Percentiles rank a stretch among this genome's conserved stretches.
Evolutionary conservation across 495 filamentous ascomycete genomes (phyloP).

Genomic region (Ramalina peruviana): DNA sequence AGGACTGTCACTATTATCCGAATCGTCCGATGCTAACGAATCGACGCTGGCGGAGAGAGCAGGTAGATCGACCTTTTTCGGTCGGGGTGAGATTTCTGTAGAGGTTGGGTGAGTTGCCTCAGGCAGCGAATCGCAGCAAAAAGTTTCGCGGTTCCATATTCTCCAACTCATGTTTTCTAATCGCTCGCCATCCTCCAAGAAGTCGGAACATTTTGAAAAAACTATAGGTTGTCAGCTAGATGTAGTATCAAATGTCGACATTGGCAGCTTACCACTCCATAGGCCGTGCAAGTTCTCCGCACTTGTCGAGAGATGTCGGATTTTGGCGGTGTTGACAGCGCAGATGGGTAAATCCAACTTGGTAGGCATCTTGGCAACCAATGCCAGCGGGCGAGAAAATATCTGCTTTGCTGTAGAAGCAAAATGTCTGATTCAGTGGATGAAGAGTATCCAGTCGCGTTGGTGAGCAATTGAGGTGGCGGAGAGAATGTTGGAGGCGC

Average conservation of each 20-base stretch:
- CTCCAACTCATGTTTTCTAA: conserved; percentile 94
- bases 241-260: conserved; percentile 1
- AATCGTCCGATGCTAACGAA: conserved; percentile 60
- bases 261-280: conserved; percentile 72
- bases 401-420: no score
- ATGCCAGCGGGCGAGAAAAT: no score
- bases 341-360: conserved; percentile 58
- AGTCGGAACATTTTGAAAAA: conserved; percentile 89
- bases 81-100: conserved; percentile 28
- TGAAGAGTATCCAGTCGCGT: no score
- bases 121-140: conserved; percentile 69
- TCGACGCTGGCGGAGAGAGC: conserved; percentile 86
- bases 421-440: no score
- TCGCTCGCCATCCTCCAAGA: conserved; percentile 82
- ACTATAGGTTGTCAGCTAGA: conserved; percentile 38
- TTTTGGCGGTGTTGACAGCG: conserved; percentile 70
- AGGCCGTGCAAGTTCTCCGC: conserved; percentile 90
- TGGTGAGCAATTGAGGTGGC: no score
- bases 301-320: conserved; percentile 92
- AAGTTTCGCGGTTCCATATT: conserved; percentile 89
- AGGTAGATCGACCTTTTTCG: conserved; percentile 48
- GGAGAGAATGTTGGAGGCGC: no score
- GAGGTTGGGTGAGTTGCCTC: conserved; percentile 27
- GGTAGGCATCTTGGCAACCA: conserved; percentile 35
- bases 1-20: conserved; percentile 52